Percentiles rank a stretch among this genome's conserved stretches.
Evolutionary conservation across 352 stramenopile species (phyloP).

Genomic region (Phytophthora pluvialis): DNA sequence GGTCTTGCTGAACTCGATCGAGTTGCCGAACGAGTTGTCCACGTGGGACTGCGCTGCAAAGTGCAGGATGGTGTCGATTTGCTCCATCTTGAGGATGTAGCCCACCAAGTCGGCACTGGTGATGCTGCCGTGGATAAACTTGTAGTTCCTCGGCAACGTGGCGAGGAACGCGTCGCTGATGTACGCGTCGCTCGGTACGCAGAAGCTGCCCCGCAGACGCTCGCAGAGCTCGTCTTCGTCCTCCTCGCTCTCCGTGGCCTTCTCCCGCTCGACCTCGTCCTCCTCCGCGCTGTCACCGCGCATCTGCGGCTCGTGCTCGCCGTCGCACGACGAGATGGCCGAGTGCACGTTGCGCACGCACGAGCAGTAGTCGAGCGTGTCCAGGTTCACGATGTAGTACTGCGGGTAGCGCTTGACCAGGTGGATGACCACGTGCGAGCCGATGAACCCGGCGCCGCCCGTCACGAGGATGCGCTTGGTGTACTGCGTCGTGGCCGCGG

Average conservation of each 20-base stretch:
- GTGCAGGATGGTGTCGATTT: constrained; percentile 98
- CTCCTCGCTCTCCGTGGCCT: constrained; percentile 32
- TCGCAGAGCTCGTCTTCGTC: constrained; percentile 44
- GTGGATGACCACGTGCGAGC: constrained; percentile 96
- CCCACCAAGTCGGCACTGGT: constrained; percentile 92
- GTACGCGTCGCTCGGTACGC: constrained; percentile 48
- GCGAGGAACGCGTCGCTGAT: constrained; percentile 30
- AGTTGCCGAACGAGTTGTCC: constrained; percentile 99
- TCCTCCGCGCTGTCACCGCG: constrained; percentile 17
- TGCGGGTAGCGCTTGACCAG: constrained; percentile 97
- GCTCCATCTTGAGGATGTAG: constrained; percentile 94
- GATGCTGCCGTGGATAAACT: constrained; percentile 99
- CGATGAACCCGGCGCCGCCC: constrained; percentile 97
- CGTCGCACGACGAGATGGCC: constrained; percentile 41
- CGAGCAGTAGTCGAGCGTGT: constrained; percentile 90
- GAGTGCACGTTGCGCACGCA: constrained; percentile 75
- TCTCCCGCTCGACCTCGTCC: constrained; percentile 30
- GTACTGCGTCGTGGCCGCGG: constrained; percentile 13
- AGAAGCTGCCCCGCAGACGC: constrained; percentile 64
- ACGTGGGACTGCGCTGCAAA: constrained; percentile 98
- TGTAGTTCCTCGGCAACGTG: constrained; percentile 79
- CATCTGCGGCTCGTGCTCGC: constrained; percentile 3
- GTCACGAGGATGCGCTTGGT: constrained; percentile 97
- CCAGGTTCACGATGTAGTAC: constrained; percentile 98
- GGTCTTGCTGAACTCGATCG: constrained; percentile 97